Evolutionary conservation across 352 stramenopile species (phyloP).

Genomic region (Saprolegnia parasitica): DNA sequence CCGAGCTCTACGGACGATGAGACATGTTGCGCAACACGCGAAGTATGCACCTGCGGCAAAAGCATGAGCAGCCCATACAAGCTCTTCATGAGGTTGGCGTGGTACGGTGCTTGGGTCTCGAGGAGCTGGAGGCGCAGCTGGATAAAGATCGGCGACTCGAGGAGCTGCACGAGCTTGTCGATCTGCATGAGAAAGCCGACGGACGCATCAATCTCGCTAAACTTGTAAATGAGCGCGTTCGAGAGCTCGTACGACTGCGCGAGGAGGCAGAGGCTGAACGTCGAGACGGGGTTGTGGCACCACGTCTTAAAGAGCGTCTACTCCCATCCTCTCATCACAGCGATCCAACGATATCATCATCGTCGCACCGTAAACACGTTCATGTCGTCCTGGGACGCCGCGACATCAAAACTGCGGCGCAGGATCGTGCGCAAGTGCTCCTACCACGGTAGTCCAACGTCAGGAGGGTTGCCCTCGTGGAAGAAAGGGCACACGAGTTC

Average conservation of each 20-base stretch:
- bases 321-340: too few relatives aligned
- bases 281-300: slow-evolving; percentile 97
- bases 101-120: slow-evolving; percentile 92
- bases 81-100: slow-evolving; percentile 95
- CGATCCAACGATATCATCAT: too few relatives aligned
- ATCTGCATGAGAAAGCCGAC: slow-evolving; percentile 99
- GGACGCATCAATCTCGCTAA: slow-evolving; percentile 96
- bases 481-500: too few relatives aligned
- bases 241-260: slow-evolving; percentile 98
- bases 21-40: not conserved
- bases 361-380: slow-evolving; percentile 75
- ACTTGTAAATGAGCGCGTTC: slow-evolving; percentile 93
- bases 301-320: slow-evolving; percentile 88
- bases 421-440: slow-evolving; percentile 76
- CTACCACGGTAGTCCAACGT: too few relatives aligned
- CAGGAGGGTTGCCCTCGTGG: not conserved
- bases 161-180: slow-evolving; percentile 98
- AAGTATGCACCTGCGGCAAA: slow-evolving; percentile 88
- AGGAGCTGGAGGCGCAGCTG: slow-evolving; percentile 97
- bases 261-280: slow-evolving; percentile 97
- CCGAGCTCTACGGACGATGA: slow-evolving; percentile 41
- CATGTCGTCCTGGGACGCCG: slow-evolving; percentile 66
- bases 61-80: slow-evolving; percentile 98
- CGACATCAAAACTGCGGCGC: slow-evolving; percentile 67
- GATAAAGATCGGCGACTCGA: slow-evolving; percentile 99